These are phyloP conservation scores for Hypoxylon perforatum DNA, from an alignment of 495 filamentous ascomycete species.

Conservation along the genomic window DNA sequence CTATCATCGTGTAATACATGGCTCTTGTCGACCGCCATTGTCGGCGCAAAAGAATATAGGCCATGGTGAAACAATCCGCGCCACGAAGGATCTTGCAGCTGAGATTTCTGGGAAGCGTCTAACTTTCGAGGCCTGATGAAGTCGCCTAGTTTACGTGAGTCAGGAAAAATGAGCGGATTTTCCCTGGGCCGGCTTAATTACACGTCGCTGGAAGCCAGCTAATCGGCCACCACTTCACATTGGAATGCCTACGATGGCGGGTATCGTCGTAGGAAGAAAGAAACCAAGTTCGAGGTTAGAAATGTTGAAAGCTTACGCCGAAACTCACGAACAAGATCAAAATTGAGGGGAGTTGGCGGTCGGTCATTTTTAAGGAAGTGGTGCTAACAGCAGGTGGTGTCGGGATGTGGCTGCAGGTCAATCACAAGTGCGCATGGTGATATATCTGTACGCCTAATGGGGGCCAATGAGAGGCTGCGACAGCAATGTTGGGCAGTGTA, in stretches of 20 bases:
- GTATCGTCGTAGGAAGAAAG: constrained; percentile 17
- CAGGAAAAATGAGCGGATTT: constrained; percentile 37
- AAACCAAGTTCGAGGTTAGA: neutral
- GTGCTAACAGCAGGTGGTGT: constrained; percentile 30
- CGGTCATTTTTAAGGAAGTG: constrained; percentile 44
- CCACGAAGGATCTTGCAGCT: constrained; percentile 28
- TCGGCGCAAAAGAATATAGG: constrained; percentile 57
- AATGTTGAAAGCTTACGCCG: constrained; percentile 23
- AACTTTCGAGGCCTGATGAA: constrained; percentile 7
- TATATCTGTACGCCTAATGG: constrained; percentile 32
- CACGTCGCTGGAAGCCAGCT: constrained; percentile 40
- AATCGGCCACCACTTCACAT: constrained; percentile 35
- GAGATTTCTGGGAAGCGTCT: constrained; percentile 15
- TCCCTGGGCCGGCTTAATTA: constrained; percentile 18
- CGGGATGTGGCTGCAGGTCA: constrained; percentile 42
- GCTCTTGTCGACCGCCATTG: constrained; percentile 74
- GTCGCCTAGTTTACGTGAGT: constrained; percentile 11
- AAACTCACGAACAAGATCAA: constrained; percentile 37
- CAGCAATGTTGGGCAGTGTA: constrained; percentile 37
- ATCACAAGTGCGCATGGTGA: constrained; percentile 47
- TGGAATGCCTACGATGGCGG: constrained; percentile 38
- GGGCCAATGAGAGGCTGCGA: constrained; percentile 43
- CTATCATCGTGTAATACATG: constrained; percentile 71
- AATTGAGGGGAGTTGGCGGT: constrained; percentile 40
- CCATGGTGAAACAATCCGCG: constrained; percentile 47